A percentile compares a stretch with the other conserved stretches of the same genome.
These are phyloP conservation scores for Phialophora expanda DNA, from an alignment of 2,329 filamentous ascomycete genomes.

Conservation along the genomic window DNA sequence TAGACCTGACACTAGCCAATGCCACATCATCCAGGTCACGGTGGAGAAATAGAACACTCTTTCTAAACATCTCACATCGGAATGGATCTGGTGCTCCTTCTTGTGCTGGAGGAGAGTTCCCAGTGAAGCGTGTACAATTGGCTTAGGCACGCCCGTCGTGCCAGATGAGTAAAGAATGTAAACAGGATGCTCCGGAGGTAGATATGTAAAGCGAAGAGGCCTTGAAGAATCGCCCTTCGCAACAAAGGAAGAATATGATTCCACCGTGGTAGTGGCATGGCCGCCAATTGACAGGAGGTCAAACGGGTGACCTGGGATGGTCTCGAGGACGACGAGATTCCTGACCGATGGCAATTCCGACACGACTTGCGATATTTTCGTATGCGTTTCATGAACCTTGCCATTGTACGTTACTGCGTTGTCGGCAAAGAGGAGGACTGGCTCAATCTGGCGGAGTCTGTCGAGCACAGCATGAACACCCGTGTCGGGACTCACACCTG, in stretches of 20 bases:
- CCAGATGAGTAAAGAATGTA: constrained; percentile 95
- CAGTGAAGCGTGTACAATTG: constrained; percentile 88
- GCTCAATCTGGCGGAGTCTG: constrained; percentile 81
- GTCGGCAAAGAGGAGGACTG: constrained; percentile 81
- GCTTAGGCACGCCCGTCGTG: constrained; percentile 86
- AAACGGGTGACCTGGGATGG: constrained; percentile 55
- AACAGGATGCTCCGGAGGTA: constrained; percentile 83
- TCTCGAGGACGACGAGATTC: constrained; percentile 75
- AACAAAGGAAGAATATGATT: constrained; percentile 54
- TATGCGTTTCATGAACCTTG: constrained; percentile 78
- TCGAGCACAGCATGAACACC: constrained; percentile 91
- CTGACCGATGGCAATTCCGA: constrained; percentile 69
- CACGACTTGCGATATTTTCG: constrained; percentile 80
- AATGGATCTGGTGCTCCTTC: constrained; percentile 90
- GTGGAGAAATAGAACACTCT: constrained; percentile 93
- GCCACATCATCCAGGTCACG: constrained; percentile 99
- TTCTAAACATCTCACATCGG: constrained; percentile 73
- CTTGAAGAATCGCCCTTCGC: constrained; percentile 48
- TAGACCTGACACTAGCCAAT: constrained; percentile 88
- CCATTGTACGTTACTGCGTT: constrained; percentile 91
- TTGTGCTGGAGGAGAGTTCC: constrained; percentile 95
- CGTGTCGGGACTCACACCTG: constrained; percentile 88
- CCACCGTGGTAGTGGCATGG: constrained; percentile 46
- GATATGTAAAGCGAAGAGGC: constrained; percentile 71
- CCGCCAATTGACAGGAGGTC: constrained; percentile 46